phyloP scores from a whole-genome alignment of 257 asterid species.

The Cinchona pubescens region DNA sequence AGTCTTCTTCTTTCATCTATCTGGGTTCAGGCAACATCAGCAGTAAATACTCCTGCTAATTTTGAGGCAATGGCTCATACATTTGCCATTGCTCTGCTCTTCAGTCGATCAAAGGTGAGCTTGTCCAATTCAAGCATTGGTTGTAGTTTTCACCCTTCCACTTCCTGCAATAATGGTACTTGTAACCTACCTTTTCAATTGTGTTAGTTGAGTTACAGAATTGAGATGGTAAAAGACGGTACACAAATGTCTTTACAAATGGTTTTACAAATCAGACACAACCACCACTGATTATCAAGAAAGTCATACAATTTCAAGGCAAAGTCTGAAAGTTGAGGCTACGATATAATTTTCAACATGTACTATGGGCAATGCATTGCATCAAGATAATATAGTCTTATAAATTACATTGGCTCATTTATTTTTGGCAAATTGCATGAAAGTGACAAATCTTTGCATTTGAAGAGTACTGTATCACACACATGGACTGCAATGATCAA shows the following conservation, averaged over 20 bases:
- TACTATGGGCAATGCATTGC: background rate
- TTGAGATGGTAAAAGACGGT: background rate
- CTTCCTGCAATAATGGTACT: background rate
- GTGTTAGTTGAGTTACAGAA: background rate
- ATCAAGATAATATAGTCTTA: background rate
- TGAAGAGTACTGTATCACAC: background rate
- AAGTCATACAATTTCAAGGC: background rate
- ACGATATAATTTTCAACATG: background rate
- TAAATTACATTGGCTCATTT: background rate
- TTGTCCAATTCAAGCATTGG: background rate
- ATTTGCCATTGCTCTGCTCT: conserved; percentile 37
- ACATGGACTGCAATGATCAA: background rate
- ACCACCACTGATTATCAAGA: background rate
- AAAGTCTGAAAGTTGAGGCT: background rate
- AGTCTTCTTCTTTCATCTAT: conserved; percentile 50
- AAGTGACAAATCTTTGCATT: background rate
- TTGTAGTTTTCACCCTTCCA: background rate
- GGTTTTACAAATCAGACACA: background rate
- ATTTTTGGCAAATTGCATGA: background rate
- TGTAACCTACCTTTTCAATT: background rate
- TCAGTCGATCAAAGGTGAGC: conserved; percentile 47
- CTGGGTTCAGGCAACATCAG: conserved; percentile 47
- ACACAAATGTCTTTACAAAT: background rate
- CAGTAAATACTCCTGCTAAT: conserved; percentile 42
- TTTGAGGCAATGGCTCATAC: conserved; percentile 52